Conservation (phyloP, 2,329 filamentous ascomycete species). For the Sclerotinia trifoliorum region DNA sequence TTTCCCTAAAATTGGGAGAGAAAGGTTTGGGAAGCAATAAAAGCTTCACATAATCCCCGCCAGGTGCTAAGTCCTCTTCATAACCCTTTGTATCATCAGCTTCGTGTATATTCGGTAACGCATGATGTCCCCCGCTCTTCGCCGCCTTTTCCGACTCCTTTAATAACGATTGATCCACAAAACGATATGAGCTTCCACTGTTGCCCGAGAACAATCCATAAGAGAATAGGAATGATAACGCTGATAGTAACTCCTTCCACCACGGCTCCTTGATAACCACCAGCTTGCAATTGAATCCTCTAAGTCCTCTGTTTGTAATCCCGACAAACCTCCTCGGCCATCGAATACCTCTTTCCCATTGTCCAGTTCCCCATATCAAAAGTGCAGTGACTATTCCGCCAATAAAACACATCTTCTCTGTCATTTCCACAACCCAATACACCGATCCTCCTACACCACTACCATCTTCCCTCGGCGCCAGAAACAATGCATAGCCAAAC, state of each 20-base stretch:
- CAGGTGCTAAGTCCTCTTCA: conserved; percentile 86
- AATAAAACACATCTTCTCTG: conserved; percentile 87
- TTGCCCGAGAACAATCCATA: conserved; percentile 69
- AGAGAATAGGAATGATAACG: conserved; percentile 74
- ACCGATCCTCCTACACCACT: conserved; percentile 86
- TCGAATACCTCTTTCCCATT: conserved; percentile 91
- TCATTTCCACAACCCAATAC: conserved; percentile 92
- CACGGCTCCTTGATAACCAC: conserved; percentile 81
- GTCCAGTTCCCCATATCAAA: conserved; percentile 89
- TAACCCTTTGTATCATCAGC: conserved; percentile 66
- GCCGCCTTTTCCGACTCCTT: conserved; percentile 60
- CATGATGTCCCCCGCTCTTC: conserved; percentile 45
- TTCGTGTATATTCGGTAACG: conserved; percentile 46
- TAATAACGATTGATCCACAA: conserved; percentile 65
- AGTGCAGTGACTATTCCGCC: conserved; percentile 84
- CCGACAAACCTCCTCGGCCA: conserved; percentile 92
- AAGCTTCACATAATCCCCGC: conserved; percentile 89
- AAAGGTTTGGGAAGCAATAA: conserved; percentile 92
- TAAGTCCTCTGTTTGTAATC: conserved; percentile 83
- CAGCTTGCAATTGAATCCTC: conserved; percentile 94
- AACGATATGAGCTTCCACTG: conserved; percentile 69
- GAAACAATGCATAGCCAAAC: conserved; percentile 87
- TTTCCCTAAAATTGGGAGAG: conserved; percentile 88
- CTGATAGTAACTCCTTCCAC: conserved; percentile 74
- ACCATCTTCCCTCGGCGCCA: conserved; percentile 94